Evolutionary conservation across 192 early-diverging fungal species (phyloP), one percentile per base, ranked within the genome.

Genomic region (Coemansia sp.): DNA sequence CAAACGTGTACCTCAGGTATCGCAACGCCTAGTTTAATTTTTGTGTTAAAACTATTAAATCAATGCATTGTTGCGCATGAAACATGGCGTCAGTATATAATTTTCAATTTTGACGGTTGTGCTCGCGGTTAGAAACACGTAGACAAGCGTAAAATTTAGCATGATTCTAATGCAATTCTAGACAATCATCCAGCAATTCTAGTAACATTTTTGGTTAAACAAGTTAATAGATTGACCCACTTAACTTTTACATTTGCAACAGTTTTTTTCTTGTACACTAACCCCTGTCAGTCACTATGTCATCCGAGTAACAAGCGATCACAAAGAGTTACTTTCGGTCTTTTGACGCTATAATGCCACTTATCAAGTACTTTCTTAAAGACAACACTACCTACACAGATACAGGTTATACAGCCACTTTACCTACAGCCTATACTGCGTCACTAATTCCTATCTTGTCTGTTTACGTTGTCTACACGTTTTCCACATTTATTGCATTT

Each of bases 401-500:
- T 39, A 34, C 13, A 23, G 58, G 58, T 8, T 25, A 46, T 17
- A 24, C 37, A 15, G 13, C 15, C 17, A 7, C 38, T 2, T 10
- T 25, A 3, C 24, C 64, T 9, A 18, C 38, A 5, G 44, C 64
- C 17, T 73, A 73, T 18, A 33, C 21, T 22, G 47, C 37, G 13
- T 51, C 59, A 12, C 55, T 66, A 23, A 53, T 62, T 48, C 45
- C 64, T 7, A 8, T 63, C 27, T 25, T 73, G 21, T 47, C 45
- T 47, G 46, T 63, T 9, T 67, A 55, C 27, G 18, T 21, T 7
- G 9, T 53, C 1, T 72, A 72, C 42, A 46, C 52, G 4, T 11
- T 71, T 1, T n/a, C 33, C 3, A 71, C 69, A 12, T 64, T 47
- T 23, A n/a, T 42, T 18, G 43, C 47, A 48, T 71, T 71, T 48